Evolutionary conservation across 345 rosid genomes (phyloP), one percentile per base, ranked within the genome.

Genomic region (Populus alba): DNA sequence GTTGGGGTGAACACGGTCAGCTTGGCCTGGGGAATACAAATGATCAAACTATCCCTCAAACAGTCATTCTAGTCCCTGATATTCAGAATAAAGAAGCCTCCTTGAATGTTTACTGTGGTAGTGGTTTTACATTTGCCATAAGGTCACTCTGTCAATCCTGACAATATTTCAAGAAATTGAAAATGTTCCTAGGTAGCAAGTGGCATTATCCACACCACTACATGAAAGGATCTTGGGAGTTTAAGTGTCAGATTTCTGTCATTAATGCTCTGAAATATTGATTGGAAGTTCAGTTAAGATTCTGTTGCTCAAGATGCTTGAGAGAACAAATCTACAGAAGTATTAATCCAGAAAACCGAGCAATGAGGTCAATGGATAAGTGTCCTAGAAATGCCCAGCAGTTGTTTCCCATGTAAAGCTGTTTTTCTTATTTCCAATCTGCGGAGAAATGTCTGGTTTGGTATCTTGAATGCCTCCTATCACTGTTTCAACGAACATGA

Each of bases 1-100:
- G 99, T 66, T 96, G 99, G 99, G 99, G 98, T 23, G 99, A 96
- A 81, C 99, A 92, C 59, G 97, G 98, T 72, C 97, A 96, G 83
- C 94, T 96, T 79, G 98, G 98, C 9, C 77, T 89, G 73, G 98
- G 98, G 62, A 82, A 82, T 75, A 82, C 94, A 65, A 8, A 49
- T 29, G 97, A 94, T 75, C 90, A 89, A 78, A 88, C 74, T 31
- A 73, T 70, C 23, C 97, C 98, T 38, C 87, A 74, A 74, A 70
- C 69, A 7, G 90, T 93, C 71, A 78, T 73, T 76, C 77, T 87
- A 8, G 81, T 84, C 27, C 73, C 80, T 25, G 78, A 71, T 61
- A 57, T 53, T 81, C 53, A 35, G 53, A 73, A 45, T 38, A 51
- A 73, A 73, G 83, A 77, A 41, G 29, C 67, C 68, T 51, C 22